phyloP scores from a whole-genome alignment of 768 basidiomycete genomes.

The Hortiboletus flavorubellus region DNA sequence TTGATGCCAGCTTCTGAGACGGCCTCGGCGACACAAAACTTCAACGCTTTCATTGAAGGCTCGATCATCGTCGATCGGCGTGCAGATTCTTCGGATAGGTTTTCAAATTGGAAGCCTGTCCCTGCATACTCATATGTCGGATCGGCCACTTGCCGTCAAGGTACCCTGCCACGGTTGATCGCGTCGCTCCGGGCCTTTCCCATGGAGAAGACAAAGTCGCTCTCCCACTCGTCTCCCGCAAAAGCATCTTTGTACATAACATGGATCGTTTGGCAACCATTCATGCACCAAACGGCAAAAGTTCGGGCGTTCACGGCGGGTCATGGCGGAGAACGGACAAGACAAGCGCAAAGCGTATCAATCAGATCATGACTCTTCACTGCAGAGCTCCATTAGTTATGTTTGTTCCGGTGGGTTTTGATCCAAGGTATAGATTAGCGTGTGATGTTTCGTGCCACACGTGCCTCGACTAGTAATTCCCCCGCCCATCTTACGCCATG shows the following conservation, averaged over 20 bases:
- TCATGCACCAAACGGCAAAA: neutral
- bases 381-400: neutral
- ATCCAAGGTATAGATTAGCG: neutral
- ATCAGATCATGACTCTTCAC: neutral
- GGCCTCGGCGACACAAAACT: too few species aligned
- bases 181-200: neutral
- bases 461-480: too few species aligned
- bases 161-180: neutral
- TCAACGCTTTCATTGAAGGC: too few species aligned
- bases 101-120: neutral
- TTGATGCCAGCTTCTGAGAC: too few species aligned
- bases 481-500: too few species aligned
- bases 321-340: neutral
- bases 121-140: neutral
- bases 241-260: too few species aligned
- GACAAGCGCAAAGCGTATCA: neutral
- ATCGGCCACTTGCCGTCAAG: neutral
- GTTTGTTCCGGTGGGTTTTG: neutral
- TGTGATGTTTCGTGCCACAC: too few species aligned
- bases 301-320: neutral
- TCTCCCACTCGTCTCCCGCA: neutral
- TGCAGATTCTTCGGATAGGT: neutral
- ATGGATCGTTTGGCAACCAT: neutral
- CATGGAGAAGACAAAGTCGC: neutral
- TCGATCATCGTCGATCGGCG: neutral